Evolutionary conservation across 257 asterid species (phyloP).

Genomic region (Nicotiana paniculata): DNA sequence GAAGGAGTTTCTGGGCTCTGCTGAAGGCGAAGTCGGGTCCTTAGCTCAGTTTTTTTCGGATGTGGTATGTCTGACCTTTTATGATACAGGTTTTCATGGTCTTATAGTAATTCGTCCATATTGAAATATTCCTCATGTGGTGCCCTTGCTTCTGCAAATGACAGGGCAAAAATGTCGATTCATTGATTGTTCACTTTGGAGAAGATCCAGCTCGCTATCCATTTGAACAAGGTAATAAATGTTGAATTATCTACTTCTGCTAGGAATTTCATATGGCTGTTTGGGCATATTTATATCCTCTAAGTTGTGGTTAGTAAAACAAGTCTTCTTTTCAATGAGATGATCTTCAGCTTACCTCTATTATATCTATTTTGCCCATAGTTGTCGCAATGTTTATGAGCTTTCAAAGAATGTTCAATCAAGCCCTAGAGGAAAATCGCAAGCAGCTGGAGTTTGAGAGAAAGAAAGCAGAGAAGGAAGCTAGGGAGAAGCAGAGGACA

Average conservation of each 20-base stretch:
- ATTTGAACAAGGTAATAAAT: constrained; percentile 58
- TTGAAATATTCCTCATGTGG: not conserved
- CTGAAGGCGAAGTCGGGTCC: constrained; percentile 71
- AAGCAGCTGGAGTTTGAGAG: constrained; percentile 64
- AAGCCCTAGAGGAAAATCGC: constrained; percentile 64
- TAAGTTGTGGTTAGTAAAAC: not conserved
- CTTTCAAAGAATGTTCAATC: constrained; percentile 63
- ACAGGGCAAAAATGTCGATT: constrained; percentile 62
- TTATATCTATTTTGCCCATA: constrained; percentile 22
- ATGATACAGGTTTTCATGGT: not conserved
- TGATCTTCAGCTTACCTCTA: not conserved
- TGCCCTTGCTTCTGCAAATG: not conserved
- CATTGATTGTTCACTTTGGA: constrained; percentile 55
- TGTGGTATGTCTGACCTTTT: constrained; percentile 44
- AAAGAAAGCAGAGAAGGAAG: constrained; percentile 62
- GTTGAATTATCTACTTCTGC: not conserved
- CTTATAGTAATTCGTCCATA: not conserved
- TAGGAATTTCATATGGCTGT: not conserved
- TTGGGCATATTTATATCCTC: not conserved
- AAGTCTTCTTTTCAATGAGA: not conserved
- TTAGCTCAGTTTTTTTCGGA: constrained; percentile 61
- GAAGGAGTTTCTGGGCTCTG: constrained; percentile 52
- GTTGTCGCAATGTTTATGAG: constrained; percentile 66
- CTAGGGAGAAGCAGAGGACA: constrained; percentile 22
- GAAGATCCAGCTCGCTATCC: constrained; percentile 76